Conservation (phyloP, 768 basidiomycete species). For the Pulveroboletus ravenelii region DNA sequence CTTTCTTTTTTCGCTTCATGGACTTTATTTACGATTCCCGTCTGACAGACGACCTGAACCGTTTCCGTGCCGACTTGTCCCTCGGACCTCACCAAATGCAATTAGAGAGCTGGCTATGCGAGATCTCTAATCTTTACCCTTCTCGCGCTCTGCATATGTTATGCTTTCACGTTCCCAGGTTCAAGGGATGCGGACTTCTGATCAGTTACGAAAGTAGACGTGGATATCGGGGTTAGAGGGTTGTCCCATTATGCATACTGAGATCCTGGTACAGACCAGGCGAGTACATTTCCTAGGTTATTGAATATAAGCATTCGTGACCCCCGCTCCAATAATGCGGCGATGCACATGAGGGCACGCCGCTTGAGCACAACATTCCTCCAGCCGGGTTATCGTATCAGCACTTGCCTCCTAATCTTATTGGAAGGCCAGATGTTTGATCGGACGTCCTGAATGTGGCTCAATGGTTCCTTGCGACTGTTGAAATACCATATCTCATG, state of each 20-base stretch:
- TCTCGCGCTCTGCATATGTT: background rate
- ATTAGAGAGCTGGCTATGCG: conserved; percentile 12
- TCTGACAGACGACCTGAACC: conserved; percentile 17
- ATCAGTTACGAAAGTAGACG: background rate
- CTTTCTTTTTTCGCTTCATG: background rate
- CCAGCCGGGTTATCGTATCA: no score
- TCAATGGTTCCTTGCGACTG: background rate
- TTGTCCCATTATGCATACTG: background rate
- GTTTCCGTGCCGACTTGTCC: conserved; percentile 21
- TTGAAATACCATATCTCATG: background rate
- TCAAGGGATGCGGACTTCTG: background rate
- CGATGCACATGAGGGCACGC: conserved; percentile 1
- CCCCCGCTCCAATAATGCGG: background rate
- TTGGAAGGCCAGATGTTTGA: background rate
- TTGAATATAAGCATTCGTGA: background rate
- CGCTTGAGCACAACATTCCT: background rate
- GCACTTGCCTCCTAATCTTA: background rate
- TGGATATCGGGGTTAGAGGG: background rate
- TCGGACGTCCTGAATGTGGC: background rate
- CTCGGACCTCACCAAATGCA: conserved; percentile 9
- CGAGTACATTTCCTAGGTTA: conserved; percentile 3
- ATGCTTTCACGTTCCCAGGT: background rate
- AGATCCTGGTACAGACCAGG: background rate
- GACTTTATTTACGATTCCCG: background rate
- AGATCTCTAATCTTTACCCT: background rate